Evolutionary conservation across 805 yeast species (phyloP).

Genomic region (Ogataea thermomethanolica): DNA sequence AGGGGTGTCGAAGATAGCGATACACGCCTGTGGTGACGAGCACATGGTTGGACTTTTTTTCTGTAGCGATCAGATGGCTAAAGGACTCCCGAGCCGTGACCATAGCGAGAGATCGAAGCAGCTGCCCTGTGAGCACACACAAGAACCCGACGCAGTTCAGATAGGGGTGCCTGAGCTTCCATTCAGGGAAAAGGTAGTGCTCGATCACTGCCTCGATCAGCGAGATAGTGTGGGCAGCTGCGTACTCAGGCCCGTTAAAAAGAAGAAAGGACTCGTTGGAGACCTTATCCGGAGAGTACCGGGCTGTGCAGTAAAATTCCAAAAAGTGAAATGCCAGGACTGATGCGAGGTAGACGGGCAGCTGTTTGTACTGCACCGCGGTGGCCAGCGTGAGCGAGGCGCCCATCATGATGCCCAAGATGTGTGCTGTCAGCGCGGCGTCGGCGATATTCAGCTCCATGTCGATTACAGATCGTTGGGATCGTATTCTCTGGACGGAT

Average conservation of each 20-base stretch:
- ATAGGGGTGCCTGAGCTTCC: conserved; percentile 22
- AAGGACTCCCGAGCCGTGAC: conserved; percentile 81
- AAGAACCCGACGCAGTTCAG: conserved; percentile 46
- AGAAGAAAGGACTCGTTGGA: conserved; percentile 68
- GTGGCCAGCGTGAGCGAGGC: conserved; percentile 31
- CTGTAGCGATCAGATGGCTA: conserved; percentile 68
- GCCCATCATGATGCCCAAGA: conserved; percentile 44
- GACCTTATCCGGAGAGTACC: conserved; percentile 62
- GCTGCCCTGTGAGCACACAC: conserved; percentile 58
- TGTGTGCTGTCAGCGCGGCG: conserved; percentile 42
- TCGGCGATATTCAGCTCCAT: conserved; percentile 29
- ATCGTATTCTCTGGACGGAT: too few species aligned
- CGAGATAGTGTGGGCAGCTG: conserved; percentile 54
- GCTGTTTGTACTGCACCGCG: conserved; percentile 29
- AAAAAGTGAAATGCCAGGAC: conserved; percentile 69
- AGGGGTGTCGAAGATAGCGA: conserved; percentile 71
- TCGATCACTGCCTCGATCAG: conserved; percentile 48
- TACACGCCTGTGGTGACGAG: conserved; percentile 78
- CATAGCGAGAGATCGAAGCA: conserved; percentile 74
- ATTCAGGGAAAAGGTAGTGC: conserved; percentile 37
- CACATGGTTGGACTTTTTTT: conserved; percentile 51
- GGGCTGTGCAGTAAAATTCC: conserved; percentile 80
- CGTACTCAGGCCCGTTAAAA: conserved; percentile 59
- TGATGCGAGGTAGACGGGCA: conserved; percentile 45
- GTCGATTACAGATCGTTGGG: background rate